Evolutionary conservation across 1,284 basidiomycete species (phyloP).

Genomic region (Ceratobasidium sp.): DNA sequence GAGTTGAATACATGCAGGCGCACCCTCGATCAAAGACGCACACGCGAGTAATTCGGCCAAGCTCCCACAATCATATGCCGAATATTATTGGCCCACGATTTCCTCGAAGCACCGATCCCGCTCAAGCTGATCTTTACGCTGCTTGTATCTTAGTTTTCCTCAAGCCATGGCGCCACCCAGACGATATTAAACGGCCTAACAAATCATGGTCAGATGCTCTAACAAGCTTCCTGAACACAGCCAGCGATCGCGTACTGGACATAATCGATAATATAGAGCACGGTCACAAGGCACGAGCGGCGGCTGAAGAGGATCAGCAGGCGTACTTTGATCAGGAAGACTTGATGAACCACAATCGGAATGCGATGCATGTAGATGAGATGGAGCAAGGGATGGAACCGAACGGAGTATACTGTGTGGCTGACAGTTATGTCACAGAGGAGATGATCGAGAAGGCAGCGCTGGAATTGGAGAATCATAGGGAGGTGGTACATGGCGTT

Average conservation of each 20-base stretch:
- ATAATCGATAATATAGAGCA: conserved; percentile 15
- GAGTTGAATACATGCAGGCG: not conserved
- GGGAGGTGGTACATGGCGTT: conserved; percentile 5
- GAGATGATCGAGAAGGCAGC: conserved; percentile 5
- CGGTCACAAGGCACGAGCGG: not conserved
- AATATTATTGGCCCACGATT: conserved; percentile 33
- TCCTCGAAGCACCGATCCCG: conserved; percentile 26
- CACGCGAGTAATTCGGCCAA: conserved; percentile 2
- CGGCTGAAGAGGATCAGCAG: conserved; percentile 3
- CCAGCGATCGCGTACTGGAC: not conserved
- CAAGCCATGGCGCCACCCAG: conserved; percentile 30
- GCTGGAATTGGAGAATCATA: not conserved
- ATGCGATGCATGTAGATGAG: not conserved
- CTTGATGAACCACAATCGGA: not conserved
- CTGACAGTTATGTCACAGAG: not conserved
- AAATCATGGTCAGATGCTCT: conserved; percentile 32
- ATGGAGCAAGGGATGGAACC: not conserved
- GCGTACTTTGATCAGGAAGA: not conserved
- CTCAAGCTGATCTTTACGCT: conserved; percentile 7
- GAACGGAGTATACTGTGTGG: not conserved
- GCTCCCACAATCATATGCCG: conserved; percentile 20
- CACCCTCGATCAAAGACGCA: conserved; percentile 14
- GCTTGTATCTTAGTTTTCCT: conserved; percentile 22
- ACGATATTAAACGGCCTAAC: conserved; percentile 1
- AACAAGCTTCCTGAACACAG: not conserved